Evolutionary conservation across 2,329 filamentous ascomycete genomes (phyloP).

Genomic region (Dactylellina leptospora): DNA sequence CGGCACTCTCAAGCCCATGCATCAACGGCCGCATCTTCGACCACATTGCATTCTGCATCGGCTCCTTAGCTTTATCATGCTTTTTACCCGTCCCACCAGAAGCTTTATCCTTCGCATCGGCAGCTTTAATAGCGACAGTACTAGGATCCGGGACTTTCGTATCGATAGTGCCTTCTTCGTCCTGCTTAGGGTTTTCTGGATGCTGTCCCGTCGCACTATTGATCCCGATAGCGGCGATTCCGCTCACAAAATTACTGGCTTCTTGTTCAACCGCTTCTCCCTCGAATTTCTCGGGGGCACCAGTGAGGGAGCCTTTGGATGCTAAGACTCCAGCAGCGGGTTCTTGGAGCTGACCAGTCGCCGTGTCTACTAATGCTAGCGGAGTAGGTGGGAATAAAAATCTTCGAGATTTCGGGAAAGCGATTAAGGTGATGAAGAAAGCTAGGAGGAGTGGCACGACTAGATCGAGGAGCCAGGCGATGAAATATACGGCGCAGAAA

Average conservation of each 20-base stretch:
- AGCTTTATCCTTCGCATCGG: constrained; percentile 66
- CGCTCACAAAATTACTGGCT: constrained; percentile 80
- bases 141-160: constrained; percentile 70
- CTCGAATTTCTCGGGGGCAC: constrained; percentile 82
- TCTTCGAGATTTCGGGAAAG: constrained; percentile 70
- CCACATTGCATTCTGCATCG: constrained; percentile 80
- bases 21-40: constrained; percentile 77
- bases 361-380: constrained; percentile 74
- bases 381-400: constrained; percentile 77
- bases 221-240: constrained; percentile 75
- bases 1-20: constrained; percentile 69
- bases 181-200: constrained; percentile 68
- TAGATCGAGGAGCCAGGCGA: constrained; percentile 78
- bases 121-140: constrained; percentile 66
- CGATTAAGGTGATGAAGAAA: constrained; percentile 72
- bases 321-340: constrained; percentile 78
- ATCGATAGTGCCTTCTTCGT: constrained; percentile 62
- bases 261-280: constrained; percentile 86
- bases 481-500: constrained; percentile 70
- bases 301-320: constrained; percentile 78
- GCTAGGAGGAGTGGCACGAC: constrained; percentile 70
- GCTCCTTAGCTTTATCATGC: constrained; percentile 73
- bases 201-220: constrained; percentile 80
- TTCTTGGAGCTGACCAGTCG: constrained; percentile 78
- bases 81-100: constrained; percentile 64